Percentiles rank a stretch among this genome's conserved stretches.
Conservation (phyloP, 495 filamentous ascomycete genomes). For the Penicillium angulare region DNA sequence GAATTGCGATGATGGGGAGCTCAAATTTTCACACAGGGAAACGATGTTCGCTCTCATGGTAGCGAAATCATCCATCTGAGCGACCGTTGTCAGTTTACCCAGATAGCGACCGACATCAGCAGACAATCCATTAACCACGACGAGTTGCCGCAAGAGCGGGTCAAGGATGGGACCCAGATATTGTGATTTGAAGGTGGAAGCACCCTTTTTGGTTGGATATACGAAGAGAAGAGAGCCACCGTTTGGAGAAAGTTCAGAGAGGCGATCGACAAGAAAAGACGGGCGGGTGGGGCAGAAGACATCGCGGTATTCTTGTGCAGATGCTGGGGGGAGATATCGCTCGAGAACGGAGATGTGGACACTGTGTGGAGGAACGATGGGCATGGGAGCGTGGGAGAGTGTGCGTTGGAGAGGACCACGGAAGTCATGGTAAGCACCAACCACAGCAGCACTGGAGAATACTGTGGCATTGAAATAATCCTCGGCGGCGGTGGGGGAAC, state of each 20-base stretch:
- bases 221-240: slow-evolving; percentile 64
- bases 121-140: slow-evolving; percentile 61
- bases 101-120: slow-evolving; percentile 57
- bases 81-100: slow-evolving; percentile 57
- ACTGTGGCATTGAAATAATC: slow-evolving; percentile 57
- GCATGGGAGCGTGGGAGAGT: slow-evolving; percentile 50
- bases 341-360: slow-evolving; percentile 67
- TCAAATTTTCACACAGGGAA: slow-evolving; percentile 45
- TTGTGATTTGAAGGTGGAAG: slow-evolving; percentile 58
- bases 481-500: slow-evolving; percentile 40
- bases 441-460: slow-evolving; percentile 57
- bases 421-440: slow-evolving; percentile 55
- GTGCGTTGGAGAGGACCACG: slow-evolving; percentile 43
- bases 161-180: slow-evolving; percentile 69
- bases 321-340: slow-evolving; percentile 68
- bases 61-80: slow-evolving; percentile 59
- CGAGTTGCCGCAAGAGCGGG: slow-evolving; percentile 63
- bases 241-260: slow-evolving; percentile 60
- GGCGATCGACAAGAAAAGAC: slow-evolving; percentile 65
- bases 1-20: slow-evolving; percentile 44
- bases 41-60: slow-evolving; percentile 50
- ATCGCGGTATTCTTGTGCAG: slow-evolving; percentile 56
- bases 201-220: slow-evolving; percentile 66
- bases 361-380: slow-evolving; percentile 62
- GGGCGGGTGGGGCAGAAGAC: slow-evolving; percentile 56